These are phyloP conservation scores for Pinus albicaulis DNA, from an alignment of 75 land plant genomes.

Conservation along the genomic window DNA sequence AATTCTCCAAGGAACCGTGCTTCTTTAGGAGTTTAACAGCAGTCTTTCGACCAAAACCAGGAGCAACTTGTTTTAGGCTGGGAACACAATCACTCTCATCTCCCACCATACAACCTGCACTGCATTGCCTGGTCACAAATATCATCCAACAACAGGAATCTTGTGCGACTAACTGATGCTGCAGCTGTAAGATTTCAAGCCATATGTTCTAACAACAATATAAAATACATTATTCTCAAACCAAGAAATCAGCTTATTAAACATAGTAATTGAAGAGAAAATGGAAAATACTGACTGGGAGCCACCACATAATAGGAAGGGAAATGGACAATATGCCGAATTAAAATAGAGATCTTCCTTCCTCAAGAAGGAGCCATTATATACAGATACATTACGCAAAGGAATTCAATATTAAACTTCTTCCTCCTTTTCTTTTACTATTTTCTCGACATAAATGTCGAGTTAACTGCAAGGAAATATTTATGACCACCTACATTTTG, in stretches of 20 bases:
- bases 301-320: neutral
- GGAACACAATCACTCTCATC: constrained; percentile 84
- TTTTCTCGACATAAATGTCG: no score
- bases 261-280: neutral
- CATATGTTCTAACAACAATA: neutral
- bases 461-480: no score
- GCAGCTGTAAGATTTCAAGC: neutral
- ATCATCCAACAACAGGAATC: neutral
- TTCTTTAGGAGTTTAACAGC: constrained; percentile 84
- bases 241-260: neutral
- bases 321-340: neutral
- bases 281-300: neutral
- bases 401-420: no score
- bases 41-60: constrained; percentile 93
- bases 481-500: no score
- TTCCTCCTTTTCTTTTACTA: no score
- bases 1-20: constrained; percentile 80
- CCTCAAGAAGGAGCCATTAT: no score
- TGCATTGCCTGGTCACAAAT: neutral
- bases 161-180: neutral
- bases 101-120: constrained; percentile 83
- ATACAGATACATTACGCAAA: no score
- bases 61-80: constrained; percentile 74
- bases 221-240: neutral
- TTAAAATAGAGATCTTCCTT: neutral